Evolutionary conservation across 495 filamentous ascomycete genomes (phyloP).

Genomic region (Neurospora tetrasperma): DNA sequence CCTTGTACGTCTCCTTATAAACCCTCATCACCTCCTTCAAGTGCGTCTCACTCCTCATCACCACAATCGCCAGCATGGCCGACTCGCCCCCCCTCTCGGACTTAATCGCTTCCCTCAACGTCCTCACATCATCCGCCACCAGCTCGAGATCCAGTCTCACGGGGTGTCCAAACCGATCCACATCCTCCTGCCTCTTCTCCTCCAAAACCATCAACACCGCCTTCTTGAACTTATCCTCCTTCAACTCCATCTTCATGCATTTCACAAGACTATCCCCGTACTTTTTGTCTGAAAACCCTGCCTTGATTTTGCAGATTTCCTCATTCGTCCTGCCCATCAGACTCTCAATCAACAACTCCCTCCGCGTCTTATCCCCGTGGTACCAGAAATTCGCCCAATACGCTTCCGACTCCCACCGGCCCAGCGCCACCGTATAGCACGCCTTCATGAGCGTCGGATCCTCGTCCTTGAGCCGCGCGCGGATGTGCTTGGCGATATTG

Average conservation of each 20-base stretch:
- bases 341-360: slow-evolving; percentile 84
- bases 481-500: slow-evolving; percentile 94
- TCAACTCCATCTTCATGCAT: slow-evolving; percentile 85
- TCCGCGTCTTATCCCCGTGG: slow-evolving; percentile 71
- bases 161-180: slow-evolving; percentile 35
- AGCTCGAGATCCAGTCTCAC: slow-evolving; percentile 37
- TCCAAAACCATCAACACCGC: slow-evolving; percentile 81
- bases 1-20: slow-evolving; percentile 55
- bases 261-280: slow-evolving; percentile 72
- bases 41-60: slow-evolving; percentile 68
- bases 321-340: slow-evolving; percentile 80
- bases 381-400: slow-evolving; percentile 99
- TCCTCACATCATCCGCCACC: slow-evolving; percentile 60
- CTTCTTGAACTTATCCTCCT: slow-evolving; percentile 87
- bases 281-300: slow-evolving; percentile 85
- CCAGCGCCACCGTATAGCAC: slow-evolving; percentile 81
- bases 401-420: slow-evolving; percentile 85
- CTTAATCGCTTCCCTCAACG: slow-evolving; percentile 58
- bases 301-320: slow-evolving; percentile 85
- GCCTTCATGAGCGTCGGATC: slow-evolving; percentile 67
- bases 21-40: slow-evolving; percentile 64
- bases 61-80: slow-evolving; percentile 79
- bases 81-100: slow-evolving; percentile 73
- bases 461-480: slow-evolving; percentile 60
- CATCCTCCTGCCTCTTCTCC: slow-evolving; percentile 72